These are phyloP conservation scores for Monilinia polystroma DNA, from an alignment of 2,329 filamentous ascomycete species.

Conservation along the genomic window DNA sequence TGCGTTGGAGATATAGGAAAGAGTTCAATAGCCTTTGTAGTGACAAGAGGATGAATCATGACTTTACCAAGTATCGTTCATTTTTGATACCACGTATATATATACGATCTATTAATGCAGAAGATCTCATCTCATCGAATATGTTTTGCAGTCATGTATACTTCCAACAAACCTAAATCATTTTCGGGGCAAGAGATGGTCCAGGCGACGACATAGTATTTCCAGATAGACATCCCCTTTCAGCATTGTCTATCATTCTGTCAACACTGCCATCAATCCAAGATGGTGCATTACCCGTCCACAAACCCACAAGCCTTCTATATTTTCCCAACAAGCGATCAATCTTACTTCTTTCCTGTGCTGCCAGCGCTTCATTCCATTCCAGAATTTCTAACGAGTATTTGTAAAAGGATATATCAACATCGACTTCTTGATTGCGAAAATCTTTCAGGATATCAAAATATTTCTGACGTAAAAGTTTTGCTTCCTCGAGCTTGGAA, in stretches of 20 bases:
- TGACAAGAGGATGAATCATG: neutral
- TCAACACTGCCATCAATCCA: conserved; percentile 16
- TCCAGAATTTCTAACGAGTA: conserved; percentile 29
- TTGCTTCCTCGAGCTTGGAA: neutral
- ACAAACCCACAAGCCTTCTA: conserved; percentile 19
- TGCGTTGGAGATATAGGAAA: neutral
- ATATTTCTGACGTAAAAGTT: conserved; percentile 23
- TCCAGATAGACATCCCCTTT: neutral
- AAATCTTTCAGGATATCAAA: conserved; percentile 30
- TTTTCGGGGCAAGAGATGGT: neutral
- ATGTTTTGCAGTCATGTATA: neutral
- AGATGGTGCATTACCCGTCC: neutral
- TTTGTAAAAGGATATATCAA: conserved; percentile 30
- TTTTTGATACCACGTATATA: neutral
- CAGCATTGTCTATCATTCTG: conserved; percentile 8
- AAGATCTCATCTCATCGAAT: neutral
- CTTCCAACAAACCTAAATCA: neutral
- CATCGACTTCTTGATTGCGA: conserved; percentile 21
- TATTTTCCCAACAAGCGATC: conserved; percentile 15
- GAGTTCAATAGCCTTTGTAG: neutral
- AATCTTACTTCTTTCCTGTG: conserved; percentile 11
- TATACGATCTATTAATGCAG: neutral
- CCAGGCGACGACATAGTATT: neutral
- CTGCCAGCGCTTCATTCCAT: conserved; percentile 21
- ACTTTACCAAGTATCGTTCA: neutral